Evolutionary conservation across 208 protist genomes (phyloP).

Genomic region (Acanthamoeba sp.): DNA sequence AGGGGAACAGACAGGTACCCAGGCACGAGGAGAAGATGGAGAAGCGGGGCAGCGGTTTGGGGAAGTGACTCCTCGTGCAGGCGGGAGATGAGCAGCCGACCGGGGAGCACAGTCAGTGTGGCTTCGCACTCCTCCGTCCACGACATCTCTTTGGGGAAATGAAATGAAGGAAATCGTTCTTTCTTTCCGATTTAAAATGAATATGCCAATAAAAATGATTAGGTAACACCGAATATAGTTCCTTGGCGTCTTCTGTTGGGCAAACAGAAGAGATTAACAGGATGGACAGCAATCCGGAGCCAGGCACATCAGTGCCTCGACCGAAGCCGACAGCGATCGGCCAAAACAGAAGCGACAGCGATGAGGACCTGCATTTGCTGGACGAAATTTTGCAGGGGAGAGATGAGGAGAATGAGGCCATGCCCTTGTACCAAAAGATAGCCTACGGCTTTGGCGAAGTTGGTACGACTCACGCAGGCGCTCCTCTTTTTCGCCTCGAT

Average conservation of each 20-base stretch:
- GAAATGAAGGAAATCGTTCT: too few relatives aligned
- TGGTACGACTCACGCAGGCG: not conserved
- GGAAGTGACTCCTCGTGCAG: not conserved
- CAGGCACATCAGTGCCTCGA: too few relatives aligned
- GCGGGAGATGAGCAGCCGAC: conserved; percentile 2
- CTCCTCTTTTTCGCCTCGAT: too few relatives aligned
- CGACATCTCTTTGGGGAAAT: conserved; percentile 49
- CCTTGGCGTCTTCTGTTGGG: too few relatives aligned
- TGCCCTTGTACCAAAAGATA: conserved; percentile 31
- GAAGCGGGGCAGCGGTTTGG: not conserved
- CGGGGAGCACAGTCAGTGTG: conserved; percentile 33
- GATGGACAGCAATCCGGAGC: too few relatives aligned
- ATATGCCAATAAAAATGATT: too few relatives aligned
- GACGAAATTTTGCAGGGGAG: conserved; percentile 22
- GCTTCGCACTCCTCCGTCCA: conserved; percentile 52
- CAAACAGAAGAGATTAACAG: too few relatives aligned
- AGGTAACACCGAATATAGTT: too few relatives aligned
- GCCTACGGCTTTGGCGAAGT: conserved; percentile 50
- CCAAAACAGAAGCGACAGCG: not conserved
- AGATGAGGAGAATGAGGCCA: not conserved
- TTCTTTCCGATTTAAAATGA: not conserved
- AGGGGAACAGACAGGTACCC: not conserved
- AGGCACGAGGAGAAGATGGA: not conserved
- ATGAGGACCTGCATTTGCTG: conserved; percentile 38
- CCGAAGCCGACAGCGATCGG: not conserved